These are phyloP conservation scores for Lentinus tigrinus DNA, from an alignment of 768 basidiomycete genomes.

Conservation along the genomic window DNA sequence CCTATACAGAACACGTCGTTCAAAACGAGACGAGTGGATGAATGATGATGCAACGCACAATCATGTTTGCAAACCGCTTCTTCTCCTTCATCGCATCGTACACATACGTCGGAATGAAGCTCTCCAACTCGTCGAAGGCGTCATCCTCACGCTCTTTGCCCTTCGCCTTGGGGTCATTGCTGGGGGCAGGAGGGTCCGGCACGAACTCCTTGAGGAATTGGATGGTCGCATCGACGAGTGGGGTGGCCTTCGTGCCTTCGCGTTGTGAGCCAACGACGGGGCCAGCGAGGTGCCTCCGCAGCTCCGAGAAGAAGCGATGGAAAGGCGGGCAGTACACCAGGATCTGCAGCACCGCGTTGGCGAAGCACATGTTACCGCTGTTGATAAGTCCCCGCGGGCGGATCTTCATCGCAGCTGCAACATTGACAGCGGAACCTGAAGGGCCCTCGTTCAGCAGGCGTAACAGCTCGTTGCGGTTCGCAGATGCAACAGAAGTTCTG, in stretches of 20 bases:
- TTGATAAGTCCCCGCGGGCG: slow-evolving; percentile 85
- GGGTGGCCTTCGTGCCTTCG: slow-evolving; percentile 39
- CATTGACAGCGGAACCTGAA: slow-evolving; percentile 12
- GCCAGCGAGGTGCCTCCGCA: slow-evolving; percentile 54
- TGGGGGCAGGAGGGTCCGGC: slow-evolving; percentile 25
- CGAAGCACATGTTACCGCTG: slow-evolving; percentile 97
- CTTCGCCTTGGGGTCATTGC: slow-evolving; percentile 35
- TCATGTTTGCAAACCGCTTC: slow-evolving; percentile 91
- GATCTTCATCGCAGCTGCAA: slow-evolving; percentile 33
- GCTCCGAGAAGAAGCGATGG: slow-evolving; percentile 68
- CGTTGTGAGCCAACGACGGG: slow-evolving; percentile 28
- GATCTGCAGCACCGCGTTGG: slow-evolving; percentile 90
- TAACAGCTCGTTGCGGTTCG: slow-evolving; percentile 49
- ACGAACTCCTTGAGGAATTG: slow-evolving; percentile 79
- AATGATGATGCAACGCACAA: slow-evolving; percentile 50
- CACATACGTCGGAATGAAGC: slow-evolving; percentile 82
- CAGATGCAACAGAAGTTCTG: slow-evolving; percentile 20
- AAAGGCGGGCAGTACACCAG: slow-evolving; percentile 90
- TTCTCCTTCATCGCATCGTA: slow-evolving; percentile 94
- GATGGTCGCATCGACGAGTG: slow-evolving; percentile 66
- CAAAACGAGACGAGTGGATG: neutral
- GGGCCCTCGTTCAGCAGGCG: slow-evolving; percentile 49
- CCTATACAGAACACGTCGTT: slow-evolving; percentile 41
- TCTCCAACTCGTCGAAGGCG: slow-evolving; percentile 56
- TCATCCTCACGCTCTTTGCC: slow-evolving; percentile 40